A percentile compares a stretch with the other conserved stretches of the same genome.
phyloP scores from a whole-genome alignment of 2,329 filamentous ascomycete genomes.

The Phialophora chinensis region DNA sequence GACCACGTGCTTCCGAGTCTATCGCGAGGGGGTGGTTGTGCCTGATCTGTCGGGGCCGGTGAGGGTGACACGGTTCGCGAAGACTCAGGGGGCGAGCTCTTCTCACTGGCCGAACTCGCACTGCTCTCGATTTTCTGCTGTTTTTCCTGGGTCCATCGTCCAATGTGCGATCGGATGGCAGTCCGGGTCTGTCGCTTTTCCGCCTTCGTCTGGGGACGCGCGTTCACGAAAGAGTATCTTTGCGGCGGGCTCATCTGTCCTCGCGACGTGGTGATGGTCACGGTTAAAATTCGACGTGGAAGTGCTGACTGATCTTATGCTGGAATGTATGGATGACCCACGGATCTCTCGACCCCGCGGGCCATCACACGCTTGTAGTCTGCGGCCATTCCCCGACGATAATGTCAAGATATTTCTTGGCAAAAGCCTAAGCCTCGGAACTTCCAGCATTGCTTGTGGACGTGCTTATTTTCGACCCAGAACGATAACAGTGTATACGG shows the following conservation, averaged over 20 bases:
- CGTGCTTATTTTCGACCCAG: background rate
- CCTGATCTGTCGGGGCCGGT: slow-evolving; percentile 1
- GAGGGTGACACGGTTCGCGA: slow-evolving; percentile 13
- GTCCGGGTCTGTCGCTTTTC: slow-evolving; percentile 19
- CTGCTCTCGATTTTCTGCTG: slow-evolving; percentile 17
- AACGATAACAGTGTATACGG: background rate
- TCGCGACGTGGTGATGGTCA: background rate
- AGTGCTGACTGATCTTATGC: background rate
- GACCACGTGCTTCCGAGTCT: background rate
- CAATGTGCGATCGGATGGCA: slow-evolving; percentile 23
- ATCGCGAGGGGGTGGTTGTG: background rate
- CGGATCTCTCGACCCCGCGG: background rate
- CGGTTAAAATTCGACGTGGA: background rate
- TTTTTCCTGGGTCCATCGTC: slow-evolving; percentile 22
- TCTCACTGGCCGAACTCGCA: background rate
- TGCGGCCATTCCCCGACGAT: background rate
- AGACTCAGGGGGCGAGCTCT: slow-evolving; percentile 14
- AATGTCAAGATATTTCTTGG: background rate
- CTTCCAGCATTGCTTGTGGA: background rate
- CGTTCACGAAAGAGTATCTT: slow-evolving; percentile 24
- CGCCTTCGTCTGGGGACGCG: slow-evolving; percentile 22
- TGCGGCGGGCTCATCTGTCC: slow-evolving; percentile 20
- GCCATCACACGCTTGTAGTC: background rate
- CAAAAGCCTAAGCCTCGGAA: background rate
- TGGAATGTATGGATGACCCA: background rate